Evolutionary conservation across 148 eudicot genomes (phyloP), one percentile per base, ranked within the genome.

Genomic region (Linanthus parryae): DNA sequence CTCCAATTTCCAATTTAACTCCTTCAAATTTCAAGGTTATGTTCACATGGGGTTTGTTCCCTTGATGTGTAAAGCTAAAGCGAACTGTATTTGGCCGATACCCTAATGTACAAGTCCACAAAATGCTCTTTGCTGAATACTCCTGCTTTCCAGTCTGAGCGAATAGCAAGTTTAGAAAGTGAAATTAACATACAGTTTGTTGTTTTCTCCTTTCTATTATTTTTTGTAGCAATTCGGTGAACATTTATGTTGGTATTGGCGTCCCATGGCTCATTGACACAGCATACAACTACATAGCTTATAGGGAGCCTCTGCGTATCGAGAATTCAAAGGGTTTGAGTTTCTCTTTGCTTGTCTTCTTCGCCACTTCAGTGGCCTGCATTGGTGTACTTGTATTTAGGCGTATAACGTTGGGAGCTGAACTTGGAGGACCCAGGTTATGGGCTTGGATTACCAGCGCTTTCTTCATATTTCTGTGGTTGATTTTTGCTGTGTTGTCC

Each of bases 201-300:
- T n/a, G n/a, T n/a, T 8, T 19, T 59, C 8, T 31, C 34, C n/a
- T 41, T 27, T 23, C 37, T 35, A 2, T 52, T 18, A 26, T 10
- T 71, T 42, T 48, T 27, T 78, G 78, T 57, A 90, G 95, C 76
- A 90, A 85, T 56, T 82, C 97, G 9, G 97, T 85, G 83, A 90
- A 90, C 46, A 90, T 90, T 51, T 90, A 82, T 36, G 75, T 90
- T 33, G 97, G 97, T 15, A 85, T 90, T 40, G 95, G 97, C 42
- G 46, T 90, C 25, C 97, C 97, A 15, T 90, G 97, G 97, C 77
- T 90, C 26, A 80, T 90, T n/a, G 69, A 81, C 68, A 85, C 97
- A 67, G 44, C 80, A 33, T 88, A 88, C 76, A 88, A 88, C 64
- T 81, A 46, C 78, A 59, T 81, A 11, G 75, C 59, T 5, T 78